Evolutionary conservation across 345 rosid genomes (phyloP).

Genomic region (Angophora floribunda): DNA sequence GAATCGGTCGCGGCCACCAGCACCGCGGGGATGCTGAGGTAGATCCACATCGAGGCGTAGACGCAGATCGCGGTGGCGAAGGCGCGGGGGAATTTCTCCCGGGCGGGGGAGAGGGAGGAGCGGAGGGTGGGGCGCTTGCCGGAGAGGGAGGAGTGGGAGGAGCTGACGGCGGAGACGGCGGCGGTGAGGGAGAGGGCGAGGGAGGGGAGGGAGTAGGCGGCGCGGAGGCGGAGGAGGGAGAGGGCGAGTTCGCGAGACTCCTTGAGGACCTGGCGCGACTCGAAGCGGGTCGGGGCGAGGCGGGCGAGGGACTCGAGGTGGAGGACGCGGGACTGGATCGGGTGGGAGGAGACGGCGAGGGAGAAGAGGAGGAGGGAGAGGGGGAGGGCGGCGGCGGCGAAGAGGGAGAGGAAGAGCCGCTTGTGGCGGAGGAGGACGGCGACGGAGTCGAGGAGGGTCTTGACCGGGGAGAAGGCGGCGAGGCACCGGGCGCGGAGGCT

Average conservation of each 20-base stretch:
- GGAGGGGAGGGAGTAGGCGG: slow-evolving; percentile 34
- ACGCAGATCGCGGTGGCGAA: slow-evolving; percentile 39
- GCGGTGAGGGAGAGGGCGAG: slow-evolving; percentile 44
- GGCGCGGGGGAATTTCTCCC: slow-evolving; percentile 23
- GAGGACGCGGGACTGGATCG: slow-evolving; percentile 36
- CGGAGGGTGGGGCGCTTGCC: slow-evolving; percentile 19
- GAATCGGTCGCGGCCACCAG: slow-evolving; percentile 10
- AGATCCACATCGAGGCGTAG: slow-evolving; percentile 31
- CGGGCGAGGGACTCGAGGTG: slow-evolving; percentile 45
- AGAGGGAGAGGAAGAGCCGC: slow-evolving; percentile 29
- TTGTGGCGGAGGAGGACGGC: slow-evolving; percentile 34
- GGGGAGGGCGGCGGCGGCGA: slow-evolving; percentile 41
- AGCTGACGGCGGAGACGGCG: slow-evolving; percentile 20
- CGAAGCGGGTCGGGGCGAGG: slow-evolving; percentile 38
- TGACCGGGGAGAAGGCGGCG: neutral
- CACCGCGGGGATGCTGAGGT: slow-evolving; percentile 15
- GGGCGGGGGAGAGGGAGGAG: slow-evolving; percentile 13
- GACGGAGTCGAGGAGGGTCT: slow-evolving; percentile 22
- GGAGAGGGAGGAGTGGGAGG: slow-evolving; percentile 30
- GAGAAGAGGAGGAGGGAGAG: slow-evolving; percentile 47
- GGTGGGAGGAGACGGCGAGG: slow-evolving; percentile 38
- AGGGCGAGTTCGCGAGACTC: slow-evolving; percentile 57
- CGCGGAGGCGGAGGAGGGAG: slow-evolving; percentile 44
- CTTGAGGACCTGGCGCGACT: slow-evolving; percentile 50
- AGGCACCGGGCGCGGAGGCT: neutral